A percentile compares a stretch with the other conserved stretches of the same genome.
Evolutionary conservation across 2,329 filamentous ascomycete genomes (phyloP).

Genomic region (Diaporthe eres): DNA sequence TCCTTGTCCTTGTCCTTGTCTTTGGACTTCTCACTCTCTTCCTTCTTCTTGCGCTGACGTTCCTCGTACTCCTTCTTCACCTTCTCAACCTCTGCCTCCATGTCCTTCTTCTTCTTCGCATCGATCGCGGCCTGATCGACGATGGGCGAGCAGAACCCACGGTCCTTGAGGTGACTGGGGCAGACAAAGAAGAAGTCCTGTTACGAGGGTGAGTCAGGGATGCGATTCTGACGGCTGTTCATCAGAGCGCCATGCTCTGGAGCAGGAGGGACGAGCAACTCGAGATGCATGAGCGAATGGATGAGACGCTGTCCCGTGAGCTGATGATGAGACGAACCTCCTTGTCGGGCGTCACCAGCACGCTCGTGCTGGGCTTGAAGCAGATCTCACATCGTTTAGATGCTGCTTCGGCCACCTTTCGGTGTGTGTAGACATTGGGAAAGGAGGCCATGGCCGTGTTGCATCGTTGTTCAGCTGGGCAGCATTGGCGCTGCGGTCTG

Average conservation of each 20-base stretch:
- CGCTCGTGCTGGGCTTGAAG: conserved; percentile 88
- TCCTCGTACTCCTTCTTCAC: conserved; percentile 85
- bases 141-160: conserved; percentile 82
- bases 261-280: conserved; percentile 32
- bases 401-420: conserved; percentile 87
- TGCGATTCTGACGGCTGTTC: neutral
- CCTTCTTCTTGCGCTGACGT: conserved; percentile 76
- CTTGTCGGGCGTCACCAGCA: conserved; percentile 89
- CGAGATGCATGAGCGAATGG: conserved; percentile 1
- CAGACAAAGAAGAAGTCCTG: conserved; percentile 95
- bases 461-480: neutral
- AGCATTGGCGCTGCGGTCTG: conserved; percentile 22
- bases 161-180: conserved; percentile 84
- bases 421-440: conserved; percentile 86
- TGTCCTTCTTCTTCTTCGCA: conserved; percentile 75
- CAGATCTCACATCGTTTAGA: conserved; percentile 91
- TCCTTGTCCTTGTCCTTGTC: conserved; percentile 63
- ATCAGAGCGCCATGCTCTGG: neutral
- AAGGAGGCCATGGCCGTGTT: conserved; percentile 63
- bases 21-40: conserved; percentile 69
- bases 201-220: neutral
- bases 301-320: conserved; percentile 32
- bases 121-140: conserved; percentile 77
- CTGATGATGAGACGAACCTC: conserved; percentile 71
- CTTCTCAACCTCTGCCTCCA: conserved; percentile 74